Evolutionary conservation across 2,329 filamentous ascomycete genomes (phyloP), one percentile per base, ranked within the genome.

Genomic region (Cladosporium phlei): DNA sequence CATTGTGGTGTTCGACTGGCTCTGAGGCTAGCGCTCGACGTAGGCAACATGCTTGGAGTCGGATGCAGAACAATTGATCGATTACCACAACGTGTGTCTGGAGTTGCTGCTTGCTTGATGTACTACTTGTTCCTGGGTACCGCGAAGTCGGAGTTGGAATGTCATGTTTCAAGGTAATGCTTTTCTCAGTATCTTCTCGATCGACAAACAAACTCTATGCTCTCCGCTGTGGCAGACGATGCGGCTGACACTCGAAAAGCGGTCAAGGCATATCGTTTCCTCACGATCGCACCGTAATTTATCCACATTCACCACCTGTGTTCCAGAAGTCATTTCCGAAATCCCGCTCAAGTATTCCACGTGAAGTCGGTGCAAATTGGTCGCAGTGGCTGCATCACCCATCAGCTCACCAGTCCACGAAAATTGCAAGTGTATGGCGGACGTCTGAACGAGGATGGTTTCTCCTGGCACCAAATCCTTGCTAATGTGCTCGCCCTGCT

Each of bases 141-240:
- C n/a, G n/a, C n/a, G n/a, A n/a, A n/a, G n/a, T n/a, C n/a, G n/a
- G n/a, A n/a, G n/a, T n/a, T n/a, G n/a, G n/a, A n/a, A n/a, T n/a
- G n/a, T n/a, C n/a, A n/a, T n/a, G n/a, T n/a, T n/a, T 10, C 20
- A 16, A 10, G 21, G 5, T n/a, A 27, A 3, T 11, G 12, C 25
- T 3, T 28, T 19, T n/a, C 38, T 16, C 4, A 9, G 34, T 5
- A 40, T 14, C 16, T 29, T 19, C 38, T 29, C 21, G 30, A 40
- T 16, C 16, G 38, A 21, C 38, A 40, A 19, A 40, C 24, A 22
- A 4, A 40, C 22, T 40, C 38, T 40, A n/a, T 40, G 27, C 24
- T 30, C 16, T 30, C 38, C 24, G 12, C 30, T 40, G 24, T 12
- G 10, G 14, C 24, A 40, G 24, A 40, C n/a, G 5, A 40, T 22